phyloP scores from a whole-genome alignment of 768 basidiomycete genomes.

The Lactifluus hygrophoroides region DNA sequence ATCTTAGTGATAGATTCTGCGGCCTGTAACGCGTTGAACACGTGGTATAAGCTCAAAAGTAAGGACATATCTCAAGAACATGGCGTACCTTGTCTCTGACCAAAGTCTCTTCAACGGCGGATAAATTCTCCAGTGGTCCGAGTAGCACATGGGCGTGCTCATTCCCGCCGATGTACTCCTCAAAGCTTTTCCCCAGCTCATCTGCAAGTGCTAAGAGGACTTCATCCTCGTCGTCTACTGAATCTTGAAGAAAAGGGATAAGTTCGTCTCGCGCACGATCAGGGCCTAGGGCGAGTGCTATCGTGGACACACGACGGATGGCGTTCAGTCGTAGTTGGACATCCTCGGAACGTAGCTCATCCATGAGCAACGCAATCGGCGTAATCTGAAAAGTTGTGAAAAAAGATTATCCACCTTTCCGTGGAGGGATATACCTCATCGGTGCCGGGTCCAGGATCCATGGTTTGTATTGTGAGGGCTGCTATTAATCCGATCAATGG shows the following conservation, averaged over 20 bases:
- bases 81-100: slow-evolving; percentile 87
- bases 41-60: slow-evolving; percentile 6
- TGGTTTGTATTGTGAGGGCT: not conserved
- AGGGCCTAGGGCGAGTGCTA: slow-evolving; percentile 91
- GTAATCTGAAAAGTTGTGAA: slow-evolving; percentile 48
- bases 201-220: slow-evolving; percentile 93
- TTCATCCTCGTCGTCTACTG: slow-evolving; percentile 99
- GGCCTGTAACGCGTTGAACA: slow-evolving; percentile 45
- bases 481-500: not conserved
- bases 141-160: slow-evolving; percentile 82
- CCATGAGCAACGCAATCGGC: slow-evolving; percentile 94
- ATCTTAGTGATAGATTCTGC: slow-evolving; percentile 93
- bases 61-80: not conserved
- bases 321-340: slow-evolving; percentile 94
- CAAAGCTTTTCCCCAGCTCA: slow-evolving; percentile 85
- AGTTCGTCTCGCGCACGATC: slow-evolving; percentile 94
- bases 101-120: slow-evolving; percentile 94
- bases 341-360: slow-evolving; percentile 96
- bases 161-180: slow-evolving; percentile 89
- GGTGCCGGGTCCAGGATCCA: slow-evolving; percentile 41
- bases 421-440: slow-evolving; percentile 47
- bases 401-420: not conserved
- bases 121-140: slow-evolving; percentile 89
- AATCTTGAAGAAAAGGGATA: slow-evolving; percentile 94
- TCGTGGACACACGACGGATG: slow-evolving; percentile 95